Evolutionary conservation across 2,329 filamentous ascomycete genomes (phyloP), one percentile per base, ranked within the genome.

Genomic region (Lachnellula arida): DNA sequence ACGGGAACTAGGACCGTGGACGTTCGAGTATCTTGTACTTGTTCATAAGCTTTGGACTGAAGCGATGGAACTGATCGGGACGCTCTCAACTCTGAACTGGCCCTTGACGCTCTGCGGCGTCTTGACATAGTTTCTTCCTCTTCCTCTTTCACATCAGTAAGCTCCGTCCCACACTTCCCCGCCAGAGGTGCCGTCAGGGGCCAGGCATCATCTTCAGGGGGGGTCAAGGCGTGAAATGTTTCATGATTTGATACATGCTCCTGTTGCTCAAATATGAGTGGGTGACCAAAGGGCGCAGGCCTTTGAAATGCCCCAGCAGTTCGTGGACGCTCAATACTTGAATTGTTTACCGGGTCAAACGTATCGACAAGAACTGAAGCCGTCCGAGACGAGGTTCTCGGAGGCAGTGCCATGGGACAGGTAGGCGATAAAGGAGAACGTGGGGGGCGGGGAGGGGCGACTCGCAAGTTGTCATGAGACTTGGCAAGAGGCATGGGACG

Each of bases 111-210:
- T 47, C 64, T 62, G n/a, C 66, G 66, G 35, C 55, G 61, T 57
- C 61, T 60, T 43, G 57, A 60, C 2, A 50, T 53, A n/a, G 49
- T 35, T 6, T 76, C 74, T 60, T 86, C 83, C 35, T 86, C 83
- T 63, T 86, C 83, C 65, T 86, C 83, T 1, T 82, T 81, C 4
- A 86, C 82, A 62, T 85, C 79, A 5, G 82, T 75, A 17, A 87
- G 71, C 19, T 76, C 71, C 12, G 66, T 55, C 5, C 51, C 57
- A 56, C 65, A 65, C 28, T 48, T 61, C 14, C 63, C 65, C 37
- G 50, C 40, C 7, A 59, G 54, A 5, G 64, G 61, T 25, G 59
- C 50, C 7, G 61, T 70, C 50, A 82, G 65, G 1, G 76, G 76
- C 76, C 76, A 78, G 8, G 75, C 73, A 15, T 70, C 70, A 37